Percentiles rank a stretch among this genome's conserved stretches.
Evolutionary conservation across 208 protist species (phyloP).

Genomic region (Herpetomonas muscarum): DNA sequence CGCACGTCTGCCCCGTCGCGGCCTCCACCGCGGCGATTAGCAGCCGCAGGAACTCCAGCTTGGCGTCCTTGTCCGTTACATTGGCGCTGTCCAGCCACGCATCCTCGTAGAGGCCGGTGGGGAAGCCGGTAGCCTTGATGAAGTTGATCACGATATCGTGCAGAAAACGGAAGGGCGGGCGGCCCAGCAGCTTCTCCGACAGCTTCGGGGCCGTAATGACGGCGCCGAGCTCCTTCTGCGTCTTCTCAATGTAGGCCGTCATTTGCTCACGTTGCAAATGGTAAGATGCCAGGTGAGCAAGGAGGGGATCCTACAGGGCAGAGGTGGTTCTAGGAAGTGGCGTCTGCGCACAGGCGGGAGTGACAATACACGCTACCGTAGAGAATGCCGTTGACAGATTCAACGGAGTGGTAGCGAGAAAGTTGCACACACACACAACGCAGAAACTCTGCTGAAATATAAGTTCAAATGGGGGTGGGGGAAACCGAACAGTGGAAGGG

Average conservation of each 20-base stretch:
- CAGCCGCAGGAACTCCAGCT: conserved; percentile 70
- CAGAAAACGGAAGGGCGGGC: conserved; percentile 88
- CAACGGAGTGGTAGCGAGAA: too few species aligned
- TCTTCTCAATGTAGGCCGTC: conserved; percentile 68
- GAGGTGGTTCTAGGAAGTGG: too few species aligned
- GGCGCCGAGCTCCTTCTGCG: conserved; percentile 69
- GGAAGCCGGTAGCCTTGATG: conserved; percentile 64
- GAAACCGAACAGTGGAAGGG: too few species aligned
- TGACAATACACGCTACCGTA: too few species aligned
- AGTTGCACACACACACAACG: too few species aligned
- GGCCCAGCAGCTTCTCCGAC: conserved; percentile 83
- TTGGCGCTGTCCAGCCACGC: conserved; percentile 78
- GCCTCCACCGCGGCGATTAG: conserved; percentile 79
- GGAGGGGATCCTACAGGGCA: not conserved
- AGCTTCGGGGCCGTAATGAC: conserved; percentile 79
- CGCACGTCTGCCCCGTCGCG: conserved; percentile 51
- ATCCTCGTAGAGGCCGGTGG: conserved; percentile 47
- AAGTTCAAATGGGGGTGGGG: too few species aligned
- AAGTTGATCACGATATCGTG: conserved; percentile 83
- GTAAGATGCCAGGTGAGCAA: too few species aligned
- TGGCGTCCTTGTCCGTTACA: conserved; percentile 77
- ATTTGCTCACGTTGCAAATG: too few species aligned
- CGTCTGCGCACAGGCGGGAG: too few species aligned
- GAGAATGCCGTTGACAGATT: too few species aligned
- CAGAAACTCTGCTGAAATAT: too few species aligned